Base-by-base conservation (phyloP, 2,329 filamentous ascomycete genomes). In the Phyllosticta ampelicida region DNA sequence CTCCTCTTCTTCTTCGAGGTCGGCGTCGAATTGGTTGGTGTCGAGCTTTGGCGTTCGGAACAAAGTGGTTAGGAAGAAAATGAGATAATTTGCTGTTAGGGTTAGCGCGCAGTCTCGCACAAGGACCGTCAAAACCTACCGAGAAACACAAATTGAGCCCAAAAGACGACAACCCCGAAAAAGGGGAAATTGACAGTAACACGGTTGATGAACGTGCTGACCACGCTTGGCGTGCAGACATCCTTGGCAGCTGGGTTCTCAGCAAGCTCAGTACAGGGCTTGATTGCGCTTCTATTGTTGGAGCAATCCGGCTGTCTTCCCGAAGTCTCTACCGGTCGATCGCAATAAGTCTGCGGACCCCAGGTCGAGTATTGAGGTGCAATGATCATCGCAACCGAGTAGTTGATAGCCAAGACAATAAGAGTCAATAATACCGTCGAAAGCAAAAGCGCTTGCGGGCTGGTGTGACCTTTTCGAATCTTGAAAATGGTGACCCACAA, bases 331-430 rank as follows among this genome's bases (percentile, higher is more conserved):
- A 85, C 80, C 30, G 84, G 78, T 62, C 86, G 84, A 65, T 90
- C 86, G 74, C 94, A 99, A 75, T 91, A 96, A 0, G 88, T 96
- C 72, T 99, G 94, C 0, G 91, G 90, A 54, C 94, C 94, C 69
- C 90, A 99, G 57, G 87, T 95, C 52, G 92, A 84, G 70, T 99
- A 99, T 68, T 97, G 91, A 1, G 94, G 94, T 5, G 90, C 94
- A n/a, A 96, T 84, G 62, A 97, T 80, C 86, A 95, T 96, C 59
- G 89, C 87, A 49, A 97, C 78, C 9, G 89, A 84, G 71, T 97
- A 99, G 75, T 97, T 96, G 72, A 95, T 86, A 30, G 89, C 94
- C 50, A 99, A 77, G 1, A 89, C 89, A 63, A 95, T 92, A 63
- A 97, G 80, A 0, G 90, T 92, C 52, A 99, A 80, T 77, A 99